Conservation (phyloP, 1,284 basidiomycete genomes). For the Cutaneotrichosporon mucoides region DNA sequence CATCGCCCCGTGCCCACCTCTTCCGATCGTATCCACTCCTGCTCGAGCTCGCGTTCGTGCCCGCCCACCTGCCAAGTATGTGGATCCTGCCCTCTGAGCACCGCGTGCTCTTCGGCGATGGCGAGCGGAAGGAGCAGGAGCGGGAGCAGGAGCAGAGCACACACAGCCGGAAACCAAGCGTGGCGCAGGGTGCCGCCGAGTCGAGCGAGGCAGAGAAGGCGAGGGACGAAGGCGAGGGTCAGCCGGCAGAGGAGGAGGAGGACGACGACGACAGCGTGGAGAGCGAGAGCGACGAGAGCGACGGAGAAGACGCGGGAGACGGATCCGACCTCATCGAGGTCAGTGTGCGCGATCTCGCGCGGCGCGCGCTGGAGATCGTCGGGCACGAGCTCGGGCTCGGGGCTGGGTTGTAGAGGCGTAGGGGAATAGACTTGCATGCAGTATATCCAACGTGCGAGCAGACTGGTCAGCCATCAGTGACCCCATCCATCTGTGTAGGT, state of each 20-base stretch:
- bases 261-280: conserved; percentile 15
- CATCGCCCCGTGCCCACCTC: conserved; percentile 70
- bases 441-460: too few relatives aligned
- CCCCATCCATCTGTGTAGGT: too few relatives aligned
- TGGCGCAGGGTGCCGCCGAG: too few relatives aligned
- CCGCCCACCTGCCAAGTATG: conserved; percentile 61
- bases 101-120: conserved; percentile 22
- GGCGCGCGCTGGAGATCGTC: conserved; percentile 64
- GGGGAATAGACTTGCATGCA: not conserved
- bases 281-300: not conserved
- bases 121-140: conserved; percentile 3
- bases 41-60: conserved; percentile 69
- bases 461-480: too few relatives aligned
- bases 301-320: conserved; percentile 21
- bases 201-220: too few relatives aligned
- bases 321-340: conserved; percentile 53
- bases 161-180: too few relatives aligned
- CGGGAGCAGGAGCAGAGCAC: too few relatives aligned
- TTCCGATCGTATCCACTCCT: conserved; percentile 77
- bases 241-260: conserved; percentile 11
- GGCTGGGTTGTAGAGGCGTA: not conserved
- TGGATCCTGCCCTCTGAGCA: conserved; percentile 55
- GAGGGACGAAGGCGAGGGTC: too few relatives aligned
- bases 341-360: conserved; percentile 63
- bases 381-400: conserved; percentile 55